These are phyloP conservation scores for Boletus vinaceobasis DNA, from an alignment of 768 basidiomycete genomes.

Conservation along the genomic window DNA sequence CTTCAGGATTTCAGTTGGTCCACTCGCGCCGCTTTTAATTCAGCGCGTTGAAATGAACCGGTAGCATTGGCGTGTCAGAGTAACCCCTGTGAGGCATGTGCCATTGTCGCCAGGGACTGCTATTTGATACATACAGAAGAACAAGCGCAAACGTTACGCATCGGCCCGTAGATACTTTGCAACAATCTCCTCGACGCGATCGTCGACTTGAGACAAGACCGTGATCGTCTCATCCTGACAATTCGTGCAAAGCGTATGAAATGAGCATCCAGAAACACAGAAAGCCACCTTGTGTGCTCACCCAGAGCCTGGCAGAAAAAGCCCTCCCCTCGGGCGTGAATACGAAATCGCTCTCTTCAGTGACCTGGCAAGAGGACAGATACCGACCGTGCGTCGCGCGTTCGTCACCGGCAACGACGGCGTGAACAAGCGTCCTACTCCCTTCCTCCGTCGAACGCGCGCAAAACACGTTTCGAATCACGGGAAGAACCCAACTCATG, in stretches of 20 bases:
- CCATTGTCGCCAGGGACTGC: neutral
- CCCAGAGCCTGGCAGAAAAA: slow-evolving; percentile 28
- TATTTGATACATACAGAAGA: no score
- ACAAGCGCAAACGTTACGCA: neutral
- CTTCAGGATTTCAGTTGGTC: neutral
- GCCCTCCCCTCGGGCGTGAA: slow-evolving; percentile 27
- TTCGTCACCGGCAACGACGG: slow-evolving; percentile 20
- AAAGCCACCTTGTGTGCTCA: slow-evolving; percentile 3
- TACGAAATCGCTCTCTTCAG: slow-evolving; percentile 29
- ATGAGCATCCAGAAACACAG: neutral
- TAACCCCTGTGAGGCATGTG: neutral
- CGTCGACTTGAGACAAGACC: slow-evolving; percentile 13
- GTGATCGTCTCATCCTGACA: slow-evolving; percentile 15
- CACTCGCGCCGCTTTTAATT: no score
- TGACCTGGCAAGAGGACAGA: slow-evolving; percentile 18
- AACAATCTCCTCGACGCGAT: slow-evolving; percentile 16
- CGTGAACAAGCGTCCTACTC: slow-evolving; percentile 30
- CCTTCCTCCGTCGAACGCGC: slow-evolving; percentile 32
- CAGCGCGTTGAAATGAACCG: neutral
- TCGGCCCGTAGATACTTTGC: slow-evolving; percentile 4
- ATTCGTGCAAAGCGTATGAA: neutral
- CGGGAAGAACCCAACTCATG: neutral
- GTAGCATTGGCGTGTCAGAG: neutral
- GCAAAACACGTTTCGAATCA: slow-evolving; percentile 9
- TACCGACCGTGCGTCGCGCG: slow-evolving; percentile 27